These are phyloP conservation scores for Serpula lacrymans DNA, from an alignment of 768 basidiomycete genomes.

Conservation along the genomic window DNA sequence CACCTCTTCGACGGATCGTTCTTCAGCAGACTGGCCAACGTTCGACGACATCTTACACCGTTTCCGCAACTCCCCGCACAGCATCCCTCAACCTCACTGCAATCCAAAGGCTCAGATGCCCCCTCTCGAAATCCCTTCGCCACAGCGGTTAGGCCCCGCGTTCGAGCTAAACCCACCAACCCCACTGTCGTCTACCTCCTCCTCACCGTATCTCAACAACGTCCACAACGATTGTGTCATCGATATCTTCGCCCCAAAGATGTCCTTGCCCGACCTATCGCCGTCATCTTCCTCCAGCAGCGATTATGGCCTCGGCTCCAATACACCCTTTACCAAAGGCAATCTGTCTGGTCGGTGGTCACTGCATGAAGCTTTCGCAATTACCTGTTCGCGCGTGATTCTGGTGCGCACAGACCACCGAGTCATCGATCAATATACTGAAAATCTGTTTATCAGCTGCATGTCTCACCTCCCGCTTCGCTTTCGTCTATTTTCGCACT, in stretches of 20 bases:
- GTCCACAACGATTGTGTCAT: constrained; percentile 1
- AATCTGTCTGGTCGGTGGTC: constrained; percentile 8
- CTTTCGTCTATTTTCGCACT: no score
- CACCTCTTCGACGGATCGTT: no score
- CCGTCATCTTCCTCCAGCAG: constrained; percentile 17
- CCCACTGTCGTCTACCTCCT: background rate
- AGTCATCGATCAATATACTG: no score
- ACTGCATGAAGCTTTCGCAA: constrained; percentile 40
- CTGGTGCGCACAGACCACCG: no score
- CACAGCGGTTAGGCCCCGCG: background rate
- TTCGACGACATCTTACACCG: constrained; percentile 6
- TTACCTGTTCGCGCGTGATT: constrained; percentile 52
- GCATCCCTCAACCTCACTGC: constrained; percentile 1
- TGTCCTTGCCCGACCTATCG: constrained; percentile 31
- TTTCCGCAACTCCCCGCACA: constrained; percentile 8
- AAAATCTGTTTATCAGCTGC: no score
- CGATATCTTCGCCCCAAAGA: constrained; percentile 1
- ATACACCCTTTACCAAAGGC: constrained; percentile 7
- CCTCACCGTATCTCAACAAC: background rate
- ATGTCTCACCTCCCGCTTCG: no score
- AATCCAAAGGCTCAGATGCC: background rate
- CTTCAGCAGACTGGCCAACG: background rate
- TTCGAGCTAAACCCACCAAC: background rate
- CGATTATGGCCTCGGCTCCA: constrained; percentile 1
- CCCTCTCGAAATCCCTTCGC: background rate